Evolutionary conservation across 2,329 filamentous ascomycete species (phyloP), one percentile per base, ranked within the genome.

Genomic region (Atkinsonella texensis): DNA sequence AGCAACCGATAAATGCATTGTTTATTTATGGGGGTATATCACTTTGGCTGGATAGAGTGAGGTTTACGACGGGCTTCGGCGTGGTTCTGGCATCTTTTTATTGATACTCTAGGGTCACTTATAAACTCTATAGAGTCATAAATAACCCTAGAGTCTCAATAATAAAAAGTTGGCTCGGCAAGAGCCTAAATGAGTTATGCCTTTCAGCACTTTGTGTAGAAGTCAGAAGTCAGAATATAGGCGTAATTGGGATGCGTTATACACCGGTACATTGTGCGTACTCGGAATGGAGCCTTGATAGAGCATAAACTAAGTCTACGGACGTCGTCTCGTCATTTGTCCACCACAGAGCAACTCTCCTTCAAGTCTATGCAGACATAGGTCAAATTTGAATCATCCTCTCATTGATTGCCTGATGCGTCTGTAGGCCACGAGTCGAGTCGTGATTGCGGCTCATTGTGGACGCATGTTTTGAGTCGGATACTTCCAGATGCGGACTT

Each of bases 1-100:
- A 89, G 83, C 84, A 98, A 98, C 86, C 88, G 93, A 86, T 98
- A 97, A 90, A 90, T 63, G 69, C 62, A 58, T 57, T 55, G 58
- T 49, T 48, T 31, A 18, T 48, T 46, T 50, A 17, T 15, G 41
- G 42, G 33, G 39, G 39, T 15, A 18, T 10, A 54, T 50, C 42
- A 52, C 52, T 47, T 52, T 46, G 47, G 43, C 41, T 50, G 53
- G 47, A 50, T 52, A 44, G 28, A 49, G 56, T 54, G 53, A 55
- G 58, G 58, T 67, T 67, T 61, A 59, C 62, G 65, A 62, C 61
- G 64, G 41, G 67, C 65, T 68, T 68, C 65, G 67, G 68, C 67
- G 68, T 70, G 66, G 64, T 69, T 70, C 67, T 67, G 68, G 68
- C 62, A 69, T 70, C 63, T 68, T 70, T n/a, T n/a, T n/a, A n/a